These are phyloP conservation scores for Cerrena zonata DNA, from an alignment of 1,284 basidiomycete species.

Conservation along the genomic window DNA sequence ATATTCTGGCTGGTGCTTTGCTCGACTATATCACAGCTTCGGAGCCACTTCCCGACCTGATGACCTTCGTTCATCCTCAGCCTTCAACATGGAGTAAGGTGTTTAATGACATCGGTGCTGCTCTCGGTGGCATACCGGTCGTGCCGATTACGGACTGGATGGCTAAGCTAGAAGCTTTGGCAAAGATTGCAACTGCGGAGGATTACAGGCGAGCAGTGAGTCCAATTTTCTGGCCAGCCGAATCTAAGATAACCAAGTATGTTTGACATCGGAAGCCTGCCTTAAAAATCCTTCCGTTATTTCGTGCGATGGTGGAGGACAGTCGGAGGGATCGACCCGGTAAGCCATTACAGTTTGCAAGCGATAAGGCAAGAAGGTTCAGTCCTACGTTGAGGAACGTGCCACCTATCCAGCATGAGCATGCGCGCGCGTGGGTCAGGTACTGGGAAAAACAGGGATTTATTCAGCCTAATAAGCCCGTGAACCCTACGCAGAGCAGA, in stretches of 20 bases:
- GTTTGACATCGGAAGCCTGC: not conserved
- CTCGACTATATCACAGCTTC: constrained; percentile 9
- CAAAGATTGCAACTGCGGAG: constrained; percentile 3
- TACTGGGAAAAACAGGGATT: constrained; percentile 9
- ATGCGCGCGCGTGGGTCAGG: constrained; percentile 11
- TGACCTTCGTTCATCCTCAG: constrained; percentile 15
- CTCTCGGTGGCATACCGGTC: constrained; percentile 4
- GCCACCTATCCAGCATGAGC: constrained; percentile 3
- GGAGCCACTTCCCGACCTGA: constrained; percentile 3
- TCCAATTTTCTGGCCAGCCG: not conserved
- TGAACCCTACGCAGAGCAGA: not conserved
- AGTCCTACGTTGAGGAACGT: constrained; percentile 10
- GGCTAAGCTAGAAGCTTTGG: constrained; percentile 8
- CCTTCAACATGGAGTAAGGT: constrained; percentile 10
- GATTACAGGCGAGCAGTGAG: constrained; percentile 11
- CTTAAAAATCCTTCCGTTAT: constrained; percentile 1
- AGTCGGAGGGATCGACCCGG: not conserved
- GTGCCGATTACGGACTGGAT: constrained; percentile 11
- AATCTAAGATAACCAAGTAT: not conserved
- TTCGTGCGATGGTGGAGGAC: not conserved
- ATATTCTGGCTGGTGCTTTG: constrained; percentile 10
- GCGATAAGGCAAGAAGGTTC: constrained; percentile 6
- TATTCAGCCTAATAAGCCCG: not conserved
- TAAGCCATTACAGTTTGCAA: constrained; percentile 1
- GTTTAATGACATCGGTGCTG: constrained; percentile 4